Evolutionary conservation across 768 basidiomycete genomes (phyloP), one percentile per base, ranked within the genome.

Genomic region (Chalciporus pseudorubinellus): DNA sequence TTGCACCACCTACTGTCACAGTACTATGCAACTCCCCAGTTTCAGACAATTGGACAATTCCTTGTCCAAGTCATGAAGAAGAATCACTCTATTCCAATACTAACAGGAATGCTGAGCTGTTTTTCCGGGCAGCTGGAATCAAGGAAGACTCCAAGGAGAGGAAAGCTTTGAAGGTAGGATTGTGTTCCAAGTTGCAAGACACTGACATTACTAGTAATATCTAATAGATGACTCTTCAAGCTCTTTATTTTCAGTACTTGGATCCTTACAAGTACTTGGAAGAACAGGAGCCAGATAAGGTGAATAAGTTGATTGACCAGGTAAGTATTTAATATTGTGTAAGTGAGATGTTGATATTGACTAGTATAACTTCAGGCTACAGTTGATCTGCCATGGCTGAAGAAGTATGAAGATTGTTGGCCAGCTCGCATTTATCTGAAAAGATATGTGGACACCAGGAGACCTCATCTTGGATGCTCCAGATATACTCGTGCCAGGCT

Each of bases 361-460:
- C n/a, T 9, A 36, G 11, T 22, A 31, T 26, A 26, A 11, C 10
- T 12, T 10, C 33, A 64, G 62, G 59, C 51, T 7, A 16, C 13
- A 6, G n/a, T 10, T 36, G 28, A 8, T 2, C 56, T 58, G 22
- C 53, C 62, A 2, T 64, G 62, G 62, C 14, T 63, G 44, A n/a
- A 19, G 10, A 49, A 50, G 21, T 64, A 64, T 6, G 53, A 63
- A 14, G 51, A 51, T 21, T 6, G 29, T 13, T 63, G 62, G 62
- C 59, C 53, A 2, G 62, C 59, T 6, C 53, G 52, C 14, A 31
- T 63, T 4, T 62, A 63, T 26, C 39, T 61, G 0, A 59, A 62
- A 36, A 50, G 59, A 59, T 64, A 55, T 10, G 45, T 64, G 8
- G 51, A 55, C 6, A 2, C 1, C 0, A 55, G 21, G n/a, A 46